phyloP scores from a whole-genome alignment of 1,284 basidiomycete genomes.

The Cryptococcus jaspeensis region DNA sequence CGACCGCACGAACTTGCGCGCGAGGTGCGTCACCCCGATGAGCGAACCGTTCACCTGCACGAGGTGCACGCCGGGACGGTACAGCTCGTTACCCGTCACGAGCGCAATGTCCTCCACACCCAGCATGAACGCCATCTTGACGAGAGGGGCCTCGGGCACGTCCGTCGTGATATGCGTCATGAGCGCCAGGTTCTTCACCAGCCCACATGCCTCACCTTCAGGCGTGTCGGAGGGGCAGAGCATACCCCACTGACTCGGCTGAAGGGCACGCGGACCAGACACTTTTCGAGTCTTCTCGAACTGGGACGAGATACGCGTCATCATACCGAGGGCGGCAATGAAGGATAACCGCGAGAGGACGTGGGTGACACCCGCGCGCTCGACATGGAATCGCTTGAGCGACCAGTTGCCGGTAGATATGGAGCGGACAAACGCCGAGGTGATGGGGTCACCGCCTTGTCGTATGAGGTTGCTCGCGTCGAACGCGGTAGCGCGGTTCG shows the following conservation, averaged over 20 bases:
- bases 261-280: constrained; percentile 92
- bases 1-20: constrained; percentile 79
- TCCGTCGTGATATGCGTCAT: constrained; percentile 99
- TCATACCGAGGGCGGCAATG: constrained; percentile 99
- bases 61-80: constrained; percentile 84
- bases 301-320: constrained; percentile 98
- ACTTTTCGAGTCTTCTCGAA: constrained; percentile 99
- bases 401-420: constrained; percentile 99
- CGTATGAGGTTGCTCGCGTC: constrained; percentile 73
- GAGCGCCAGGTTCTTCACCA: constrained; percentile 97
- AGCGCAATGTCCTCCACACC: constrained; percentile 96
- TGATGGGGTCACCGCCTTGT: constrained; percentile 73
- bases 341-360: constrained; percentile 93
- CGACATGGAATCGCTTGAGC: constrained; percentile 99
- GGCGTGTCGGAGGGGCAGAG: constrained; percentile 98
- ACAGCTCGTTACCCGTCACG: constrained; percentile 93
- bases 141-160: constrained; percentile 92
- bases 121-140: constrained; percentile 85
- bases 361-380: constrained; percentile 97
- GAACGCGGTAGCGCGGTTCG: constrained; percentile 90
- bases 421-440: constrained; percentile 92
- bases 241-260: constrained; percentile 99
- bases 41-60: constrained; percentile 98
- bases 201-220: constrained; percentile 97
- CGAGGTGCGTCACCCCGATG: constrained; percentile 86